A percentile compares a stretch with the other conserved stretches of the same genome.
phyloP scores from a whole-genome alignment of 495 filamentous ascomycete species.

The Polyplosphaeria fusca region DNA sequence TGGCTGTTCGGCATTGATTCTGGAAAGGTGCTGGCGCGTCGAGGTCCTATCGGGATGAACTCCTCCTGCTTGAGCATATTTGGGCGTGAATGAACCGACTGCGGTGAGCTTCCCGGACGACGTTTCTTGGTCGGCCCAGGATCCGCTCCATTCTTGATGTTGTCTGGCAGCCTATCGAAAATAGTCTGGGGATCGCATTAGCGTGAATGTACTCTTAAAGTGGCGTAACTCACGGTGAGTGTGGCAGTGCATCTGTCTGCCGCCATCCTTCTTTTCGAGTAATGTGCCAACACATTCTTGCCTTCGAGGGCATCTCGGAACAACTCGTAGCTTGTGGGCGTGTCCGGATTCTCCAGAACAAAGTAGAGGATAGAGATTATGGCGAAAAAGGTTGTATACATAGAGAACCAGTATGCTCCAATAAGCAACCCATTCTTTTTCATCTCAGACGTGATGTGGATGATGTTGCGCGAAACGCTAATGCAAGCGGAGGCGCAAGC shows the following conservation, averaged over 20 bases:
- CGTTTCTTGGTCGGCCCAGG: constrained; percentile 26
- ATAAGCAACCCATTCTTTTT: constrained; percentile 76
- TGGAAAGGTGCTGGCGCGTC: constrained; percentile 53
- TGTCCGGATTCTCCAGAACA: constrained; percentile 84
- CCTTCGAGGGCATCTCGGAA: constrained; percentile 81
- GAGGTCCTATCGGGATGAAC: constrained; percentile 11
- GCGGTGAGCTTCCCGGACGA: constrained; percentile 25
- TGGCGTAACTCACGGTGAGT: constrained; percentile 60
- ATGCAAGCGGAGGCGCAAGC: constrained; percentile 91
- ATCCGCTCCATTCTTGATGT: constrained; percentile 52
- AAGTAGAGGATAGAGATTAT: constrained; percentile 88
- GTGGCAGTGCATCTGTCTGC: constrained; percentile 78
- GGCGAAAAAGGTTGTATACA: constrained; percentile 94
- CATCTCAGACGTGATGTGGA: constrained; percentile 89
- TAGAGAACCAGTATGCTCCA: constrained; percentile 93
- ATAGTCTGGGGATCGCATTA: constrained; percentile 50
- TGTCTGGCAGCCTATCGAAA: constrained; percentile 77
- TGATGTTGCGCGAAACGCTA: constrained; percentile 86
- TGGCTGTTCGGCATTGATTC: constrained; percentile 33
- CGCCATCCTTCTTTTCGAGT: constrained; percentile 81
- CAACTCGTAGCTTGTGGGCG: constrained; percentile 68
- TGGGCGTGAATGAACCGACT: constrained; percentile 14
- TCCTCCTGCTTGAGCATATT: constrained; percentile 25
- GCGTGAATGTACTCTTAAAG: neutral
- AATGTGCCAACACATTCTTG: constrained; percentile 69